Percentiles rank a stretch among this genome's conserved stretches.
These are phyloP conservation scores for Phytophthora pistaciae DNA, from an alignment of 352 stramenopile genomes.

Conservation along the genomic window DNA sequence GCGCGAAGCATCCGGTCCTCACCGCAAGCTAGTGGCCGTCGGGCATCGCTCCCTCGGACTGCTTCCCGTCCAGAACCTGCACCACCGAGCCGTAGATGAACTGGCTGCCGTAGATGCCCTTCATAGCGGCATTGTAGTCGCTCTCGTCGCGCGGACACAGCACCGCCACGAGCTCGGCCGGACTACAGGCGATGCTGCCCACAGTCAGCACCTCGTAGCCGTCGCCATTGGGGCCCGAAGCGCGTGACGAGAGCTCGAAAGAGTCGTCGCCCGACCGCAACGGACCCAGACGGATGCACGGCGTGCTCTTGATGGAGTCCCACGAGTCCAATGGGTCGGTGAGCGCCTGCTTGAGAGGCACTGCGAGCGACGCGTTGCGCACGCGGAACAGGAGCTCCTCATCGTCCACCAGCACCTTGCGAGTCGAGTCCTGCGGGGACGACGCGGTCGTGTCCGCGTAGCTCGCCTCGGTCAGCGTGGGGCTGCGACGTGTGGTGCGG, in stretches of 20 bases:
- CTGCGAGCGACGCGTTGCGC: slow-evolving; percentile 7
- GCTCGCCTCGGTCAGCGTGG: slow-evolving; percentile 10
- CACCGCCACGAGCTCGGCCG: slow-evolving; percentile 36
- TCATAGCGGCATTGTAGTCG: slow-evolving; percentile 51
- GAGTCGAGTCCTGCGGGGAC: slow-evolving; percentile 12
- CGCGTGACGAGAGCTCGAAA: slow-evolving; percentile 31
- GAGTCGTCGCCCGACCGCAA: slow-evolving; percentile 4
- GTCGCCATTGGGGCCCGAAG: neutral
- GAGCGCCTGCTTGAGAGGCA: slow-evolving; percentile 32
- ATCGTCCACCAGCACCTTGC: slow-evolving; percentile 35
- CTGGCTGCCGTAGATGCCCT: slow-evolving; percentile 40
- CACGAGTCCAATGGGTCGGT: slow-evolving; percentile 28
- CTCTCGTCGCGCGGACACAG: slow-evolving; percentile 35
- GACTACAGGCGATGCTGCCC: slow-evolving; percentile 39
- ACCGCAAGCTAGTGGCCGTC: slow-evolving; percentile 43
- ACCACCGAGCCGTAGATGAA: slow-evolving; percentile 66
- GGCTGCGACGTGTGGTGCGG: slow-evolving; percentile 13
- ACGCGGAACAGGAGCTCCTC: slow-evolving; percentile 39
- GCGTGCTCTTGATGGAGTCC: slow-evolving; percentile 17
- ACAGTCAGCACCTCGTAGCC: slow-evolving; percentile 38
- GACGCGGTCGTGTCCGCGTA: slow-evolving; percentile 14
- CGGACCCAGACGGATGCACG: slow-evolving; percentile 26
- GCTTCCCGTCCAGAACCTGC: slow-evolving; percentile 25
- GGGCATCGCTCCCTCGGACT: slow-evolving; percentile 9
- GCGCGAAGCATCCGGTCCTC: slow-evolving; percentile 51